Evolutionary conservation across 2,329 filamentous ascomycete genomes (phyloP).

Genomic region (Xylariaceae sp.): DNA sequence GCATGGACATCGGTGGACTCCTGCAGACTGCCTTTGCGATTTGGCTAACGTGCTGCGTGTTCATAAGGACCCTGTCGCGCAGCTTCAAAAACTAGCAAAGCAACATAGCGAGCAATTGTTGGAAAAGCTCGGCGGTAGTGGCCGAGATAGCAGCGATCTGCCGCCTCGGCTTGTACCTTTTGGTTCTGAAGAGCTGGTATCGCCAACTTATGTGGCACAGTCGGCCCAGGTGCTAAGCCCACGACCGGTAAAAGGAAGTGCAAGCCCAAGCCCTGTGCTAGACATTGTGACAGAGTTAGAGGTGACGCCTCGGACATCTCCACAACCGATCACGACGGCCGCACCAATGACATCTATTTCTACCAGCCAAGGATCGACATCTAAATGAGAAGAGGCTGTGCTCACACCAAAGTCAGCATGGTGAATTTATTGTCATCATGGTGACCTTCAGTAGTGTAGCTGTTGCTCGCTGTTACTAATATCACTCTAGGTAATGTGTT

Average conservation of each 20-base stretch:
- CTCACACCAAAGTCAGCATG: background rate
- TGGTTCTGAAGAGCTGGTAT: conserved; percentile 56
- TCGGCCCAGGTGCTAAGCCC: conserved; percentile 49
- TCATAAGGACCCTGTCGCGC: conserved; percentile 71
- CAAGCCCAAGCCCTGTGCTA: conserved; percentile 41
- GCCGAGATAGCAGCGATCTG: conserved; percentile 49
- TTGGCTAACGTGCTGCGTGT: conserved; percentile 59
- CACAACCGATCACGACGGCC: conserved; percentile 7
- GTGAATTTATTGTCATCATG: background rate
- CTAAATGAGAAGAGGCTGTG: background rate
- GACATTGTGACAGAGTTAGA: conserved; percentile 33
- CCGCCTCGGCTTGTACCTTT: conserved; percentile 59
- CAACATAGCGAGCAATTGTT: conserved; percentile 70
- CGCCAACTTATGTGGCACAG: conserved; percentile 54
- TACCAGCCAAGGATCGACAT: background rate
- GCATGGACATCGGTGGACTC: conserved; percentile 57
- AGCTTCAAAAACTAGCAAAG: conserved; percentile 73
- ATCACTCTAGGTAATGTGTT: background rate
- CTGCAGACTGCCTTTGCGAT: conserved; percentile 61
- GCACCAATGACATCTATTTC: background rate
- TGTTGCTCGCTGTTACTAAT: conserved; percentile 1
- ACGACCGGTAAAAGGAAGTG: conserved; percentile 51
- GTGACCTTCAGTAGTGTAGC: background rate
- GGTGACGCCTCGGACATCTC: conserved; percentile 18
- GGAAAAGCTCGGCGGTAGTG: conserved; percentile 54